Evolutionary conservation across 768 basidiomycete genomes (phyloP).

Genomic region (Suillus ampliporus): DNA sequence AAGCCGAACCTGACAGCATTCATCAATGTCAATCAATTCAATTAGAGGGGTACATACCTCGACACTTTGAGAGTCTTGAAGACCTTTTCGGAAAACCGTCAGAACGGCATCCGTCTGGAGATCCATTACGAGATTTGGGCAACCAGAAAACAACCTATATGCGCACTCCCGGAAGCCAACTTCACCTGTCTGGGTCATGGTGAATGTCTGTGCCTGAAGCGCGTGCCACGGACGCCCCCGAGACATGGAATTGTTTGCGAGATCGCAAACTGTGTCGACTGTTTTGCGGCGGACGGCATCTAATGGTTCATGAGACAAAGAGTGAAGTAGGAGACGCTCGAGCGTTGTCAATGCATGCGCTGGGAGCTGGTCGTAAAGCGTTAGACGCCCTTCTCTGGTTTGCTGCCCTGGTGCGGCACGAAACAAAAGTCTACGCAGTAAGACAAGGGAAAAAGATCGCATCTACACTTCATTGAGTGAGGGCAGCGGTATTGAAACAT

Average conservation of each 20-base stretch:
- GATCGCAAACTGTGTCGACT: slow-evolving; percentile 77
- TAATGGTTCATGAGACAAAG: slow-evolving; percentile 65
- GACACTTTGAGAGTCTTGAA: slow-evolving; percentile 69
- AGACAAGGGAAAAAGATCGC: slow-evolving; percentile 84
- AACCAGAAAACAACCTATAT: slow-evolving; percentile 73
- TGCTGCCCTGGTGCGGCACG: slow-evolving; percentile 51
- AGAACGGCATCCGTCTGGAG: slow-evolving; percentile 74
- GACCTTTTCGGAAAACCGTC: slow-evolving; percentile 66
- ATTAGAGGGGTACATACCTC: slow-evolving; percentile 46
- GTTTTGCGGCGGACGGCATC: slow-evolving; percentile 68
- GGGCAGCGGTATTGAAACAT: slow-evolving; percentile 9
- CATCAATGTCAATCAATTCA: slow-evolving; percentile 10
- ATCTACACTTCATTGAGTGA: slow-evolving; percentile 53
- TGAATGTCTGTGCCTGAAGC: slow-evolving; percentile 72
- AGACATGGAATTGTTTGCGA: slow-evolving; percentile 75
- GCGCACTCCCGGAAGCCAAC: slow-evolving; percentile 60
- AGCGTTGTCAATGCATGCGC: slow-evolving; percentile 67
- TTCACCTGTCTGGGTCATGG: slow-evolving; percentile 52
- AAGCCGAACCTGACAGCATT: slow-evolving; percentile 61
- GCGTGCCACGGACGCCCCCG: slow-evolving; percentile 85
- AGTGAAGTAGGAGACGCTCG: slow-evolving; percentile 74
- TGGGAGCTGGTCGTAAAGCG: slow-evolving; percentile 80
- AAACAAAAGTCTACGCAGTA: slow-evolving; percentile 80
- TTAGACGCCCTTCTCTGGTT: slow-evolving; percentile 46
- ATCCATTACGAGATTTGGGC: slow-evolving; percentile 78